phyloP scores from a whole-genome alignment of 495 filamentous ascomycete genomes.

The Aspergillus funiculosus region DNA sequence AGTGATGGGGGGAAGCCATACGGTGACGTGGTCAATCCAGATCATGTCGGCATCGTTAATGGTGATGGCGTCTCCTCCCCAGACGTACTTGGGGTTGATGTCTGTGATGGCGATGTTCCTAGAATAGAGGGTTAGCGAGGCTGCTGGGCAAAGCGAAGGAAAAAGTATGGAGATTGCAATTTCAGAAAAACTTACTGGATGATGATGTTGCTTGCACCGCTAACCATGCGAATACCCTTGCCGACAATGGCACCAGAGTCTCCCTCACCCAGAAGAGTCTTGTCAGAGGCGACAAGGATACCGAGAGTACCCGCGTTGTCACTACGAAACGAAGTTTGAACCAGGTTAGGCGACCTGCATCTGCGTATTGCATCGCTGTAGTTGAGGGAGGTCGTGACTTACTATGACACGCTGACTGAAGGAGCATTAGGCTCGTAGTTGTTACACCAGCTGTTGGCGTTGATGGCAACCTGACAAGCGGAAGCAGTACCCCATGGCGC shows the following conservation, averaged over 20 bases:
- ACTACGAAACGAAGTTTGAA: neutral
- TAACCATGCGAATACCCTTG: slow-evolving; percentile 41
- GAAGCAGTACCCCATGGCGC: slow-evolving; percentile 40
- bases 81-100: slow-evolving; percentile 46
- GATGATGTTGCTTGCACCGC: slow-evolving; percentile 42
- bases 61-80: slow-evolving; percentile 46
- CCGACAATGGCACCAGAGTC: slow-evolving; percentile 37
- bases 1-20: slow-evolving; percentile 21
- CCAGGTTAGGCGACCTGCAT: neutral
- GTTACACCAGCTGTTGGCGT: slow-evolving; percentile 44
- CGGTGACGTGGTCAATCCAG: slow-evolving; percentile 48
- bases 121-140: neutral
- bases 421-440: slow-evolving; percentile 37
- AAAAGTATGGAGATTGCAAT: neutral
- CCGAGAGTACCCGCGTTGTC: slow-evolving; percentile 40
- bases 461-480: slow-evolving; percentile 49
- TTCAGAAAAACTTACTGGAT: slow-evolving; percentile 36
- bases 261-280: slow-evolving; percentile 40
- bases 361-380: neutral
- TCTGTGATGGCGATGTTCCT: slow-evolving; percentile 45
- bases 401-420: slow-evolving; percentile 36
- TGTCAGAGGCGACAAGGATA: slow-evolving; percentile 43
- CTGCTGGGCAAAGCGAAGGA: slow-evolving; percentile 9
- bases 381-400: neutral
- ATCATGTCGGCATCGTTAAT: slow-evolving; percentile 37